These are phyloP conservation scores for Atalantia buxifolia DNA, from an alignment of 345 rosid genomes.

Conservation along the genomic window DNA sequence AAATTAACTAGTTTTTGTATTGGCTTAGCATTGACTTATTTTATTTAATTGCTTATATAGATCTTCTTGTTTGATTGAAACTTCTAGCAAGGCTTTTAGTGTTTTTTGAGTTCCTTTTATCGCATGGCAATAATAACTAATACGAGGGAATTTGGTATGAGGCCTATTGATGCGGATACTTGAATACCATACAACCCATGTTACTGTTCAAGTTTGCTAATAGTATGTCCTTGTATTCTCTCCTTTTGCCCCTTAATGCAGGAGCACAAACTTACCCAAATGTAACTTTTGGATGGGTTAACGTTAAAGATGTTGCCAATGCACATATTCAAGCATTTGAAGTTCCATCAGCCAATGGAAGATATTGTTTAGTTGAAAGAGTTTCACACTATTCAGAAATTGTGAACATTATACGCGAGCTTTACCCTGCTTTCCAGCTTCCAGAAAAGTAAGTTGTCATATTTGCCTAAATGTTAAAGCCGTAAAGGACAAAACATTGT, in stretches of 20 bases:
- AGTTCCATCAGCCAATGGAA: constrained; percentile 74
- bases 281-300: constrained; percentile 73
- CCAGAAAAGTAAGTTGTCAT: constrained; percentile 60
- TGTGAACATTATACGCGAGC: constrained; percentile 46
- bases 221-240: background rate
- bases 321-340: constrained; percentile 92
- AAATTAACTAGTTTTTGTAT: background rate
- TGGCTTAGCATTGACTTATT: background rate
- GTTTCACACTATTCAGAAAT: constrained; percentile 78
- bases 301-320: constrained; percentile 81
- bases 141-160: background rate
- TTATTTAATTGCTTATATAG: background rate
- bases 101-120: background rate
- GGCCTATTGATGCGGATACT: background rate
- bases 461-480: background rate
- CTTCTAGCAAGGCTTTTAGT: background rate
- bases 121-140: background rate
- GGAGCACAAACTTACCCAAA: constrained; percentile 78
- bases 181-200: background rate
- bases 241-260: constrained; percentile 15
- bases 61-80: background rate
- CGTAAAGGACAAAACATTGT: background rate
- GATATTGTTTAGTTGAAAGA: constrained; percentile 82
- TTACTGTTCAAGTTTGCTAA: background rate
- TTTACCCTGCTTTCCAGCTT: constrained; percentile 66